Evolutionary conservation across 2,329 filamentous ascomycete species (phyloP), one percentile per base, ranked within the genome.

Genomic region (Aspergillus puulaauensis): DNA sequence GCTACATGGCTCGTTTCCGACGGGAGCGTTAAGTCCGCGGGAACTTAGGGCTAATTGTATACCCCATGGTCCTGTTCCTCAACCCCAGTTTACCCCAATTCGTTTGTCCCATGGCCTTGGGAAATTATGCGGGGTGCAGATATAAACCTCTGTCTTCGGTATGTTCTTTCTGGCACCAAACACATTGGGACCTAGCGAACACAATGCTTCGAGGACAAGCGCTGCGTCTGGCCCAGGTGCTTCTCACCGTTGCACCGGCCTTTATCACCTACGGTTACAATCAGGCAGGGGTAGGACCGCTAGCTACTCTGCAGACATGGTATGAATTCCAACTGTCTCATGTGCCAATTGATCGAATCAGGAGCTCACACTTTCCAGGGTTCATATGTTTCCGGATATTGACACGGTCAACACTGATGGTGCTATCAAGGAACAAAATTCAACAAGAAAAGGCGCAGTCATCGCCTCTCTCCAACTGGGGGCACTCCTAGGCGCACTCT

Each of bases 201-300:
- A 37, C 35, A 37, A 37, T 37, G 35, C 15, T 46, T 15, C 19
- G 24, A 46, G 56, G 56, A 11, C 24, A 45, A n/a, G 14, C 60
- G 21, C 53, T 65, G n/a, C 61, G 48, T 33, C 21, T 61, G 50
- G 61, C 65, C 12, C 65, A 67, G 54, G 57, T 65, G 44, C 52
- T 55, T 15, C 61, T 68, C n/a, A 60, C 65, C 12, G 61, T 62
- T 7, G 64, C 61, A 11, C 64, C 64, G 8, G 62, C 66, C 12
- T 69, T 68, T 40, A 57, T 66, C 15, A 56, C 65, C 23, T 65
- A 64, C 48, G 67, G 65, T 11, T 68, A 69, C 54, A 68, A 68
- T 40, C 66, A 68, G 46, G 61, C 67, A 2, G 66, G 64, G 4
- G 41, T 63, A 21, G 64, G 66, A 0, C 62, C 60, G 27, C 27